Conservation (phyloP, 2,329 filamentous ascomycete species). For the Ceratocystis colombiana region DNA sequence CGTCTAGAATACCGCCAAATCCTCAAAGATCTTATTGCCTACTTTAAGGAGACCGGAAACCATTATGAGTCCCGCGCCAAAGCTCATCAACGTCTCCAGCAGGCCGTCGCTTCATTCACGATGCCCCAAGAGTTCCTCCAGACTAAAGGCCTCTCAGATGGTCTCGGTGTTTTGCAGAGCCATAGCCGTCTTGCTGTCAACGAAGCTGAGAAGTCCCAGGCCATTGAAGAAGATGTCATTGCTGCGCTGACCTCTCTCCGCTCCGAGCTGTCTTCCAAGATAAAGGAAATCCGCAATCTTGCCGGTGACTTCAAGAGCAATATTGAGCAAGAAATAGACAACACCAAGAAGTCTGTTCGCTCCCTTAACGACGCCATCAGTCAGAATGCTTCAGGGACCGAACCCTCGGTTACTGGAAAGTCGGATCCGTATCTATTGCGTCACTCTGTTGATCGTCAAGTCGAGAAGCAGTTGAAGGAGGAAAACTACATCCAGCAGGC, state of each 20-base stretch:
- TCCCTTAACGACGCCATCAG: slow-evolving; percentile 72
- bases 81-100: slow-evolving; percentile 68
- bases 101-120: slow-evolving; percentile 69
- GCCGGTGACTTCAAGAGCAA: slow-evolving; percentile 95
- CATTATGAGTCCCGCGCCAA: slow-evolving; percentile 84
- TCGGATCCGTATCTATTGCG: slow-evolving; percentile 85
- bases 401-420: slow-evolving; percentile 61
- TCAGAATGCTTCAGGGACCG: slow-evolving; percentile 66
- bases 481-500: slow-evolving; percentile 97
- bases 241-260: slow-evolving; percentile 73
- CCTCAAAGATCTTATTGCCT: slow-evolving; percentile 85
- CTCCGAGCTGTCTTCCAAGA: slow-evolving; percentile 86
- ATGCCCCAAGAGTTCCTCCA: slow-evolving; percentile 66
- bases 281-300: slow-evolving; percentile 93
- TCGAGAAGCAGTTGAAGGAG: slow-evolving; percentile 88
- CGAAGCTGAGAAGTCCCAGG: slow-evolving; percentile 78
- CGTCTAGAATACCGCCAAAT: slow-evolving; percentile 79
- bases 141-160: slow-evolving; percentile 79
- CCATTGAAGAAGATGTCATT: slow-evolving; percentile 88
- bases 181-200: slow-evolving; percentile 72
- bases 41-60: slow-evolving; percentile 83
- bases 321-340: slow-evolving; percentile 89
- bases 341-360: slow-evolving; percentile 66
- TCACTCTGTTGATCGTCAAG: slow-evolving; percentile 74
- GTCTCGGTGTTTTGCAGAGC: slow-evolving; percentile 64